Evolutionary conservation across 2,329 filamentous ascomycete genomes (phyloP).

Genomic region (Trichoderma oligosporum): DNA sequence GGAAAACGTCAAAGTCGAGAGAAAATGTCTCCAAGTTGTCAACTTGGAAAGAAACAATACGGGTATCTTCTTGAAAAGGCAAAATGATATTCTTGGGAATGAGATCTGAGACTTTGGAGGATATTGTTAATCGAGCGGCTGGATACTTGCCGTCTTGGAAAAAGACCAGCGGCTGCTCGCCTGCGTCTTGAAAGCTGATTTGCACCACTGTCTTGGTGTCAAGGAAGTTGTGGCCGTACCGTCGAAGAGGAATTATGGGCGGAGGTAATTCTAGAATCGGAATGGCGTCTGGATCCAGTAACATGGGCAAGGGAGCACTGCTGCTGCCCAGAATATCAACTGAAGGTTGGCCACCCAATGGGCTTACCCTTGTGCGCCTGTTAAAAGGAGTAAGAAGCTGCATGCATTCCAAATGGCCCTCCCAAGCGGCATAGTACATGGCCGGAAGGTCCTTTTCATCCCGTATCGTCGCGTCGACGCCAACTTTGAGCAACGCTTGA

Average conservation of each 20-base stretch:
- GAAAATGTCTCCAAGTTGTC: conserved; percentile 90
- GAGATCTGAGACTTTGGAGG: conserved; percentile 90
- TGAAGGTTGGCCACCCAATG: conserved; percentile 42
- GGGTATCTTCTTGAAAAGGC: conserved; percentile 93
- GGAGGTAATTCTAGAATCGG: conserved; percentile 88
- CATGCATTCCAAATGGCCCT: conserved; percentile 94
- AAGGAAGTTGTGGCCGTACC: conserved; percentile 97
- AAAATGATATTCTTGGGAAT: conserved; percentile 95
- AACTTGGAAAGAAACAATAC: conserved; percentile 90
- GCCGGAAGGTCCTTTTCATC: conserved; percentile 93
- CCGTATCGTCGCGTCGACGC: conserved; percentile 71
- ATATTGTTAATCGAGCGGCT: conserved; percentile 89
- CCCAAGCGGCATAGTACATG: conserved; percentile 98
- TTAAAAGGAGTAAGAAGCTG: conserved; percentile 68
- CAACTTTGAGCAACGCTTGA: conserved; percentile 72
- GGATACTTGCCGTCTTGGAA: conserved; percentile 97
- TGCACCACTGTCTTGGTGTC: conserved; percentile 97
- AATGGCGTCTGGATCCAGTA: conserved; percentile 80
- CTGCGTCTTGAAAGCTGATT: conserved; percentile 77
- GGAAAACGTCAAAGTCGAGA: conserved; percentile 96
- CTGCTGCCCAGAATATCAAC: conserved; percentile 46
- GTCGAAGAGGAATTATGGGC: conserved; percentile 88
- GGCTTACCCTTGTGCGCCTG: conserved; percentile 41
- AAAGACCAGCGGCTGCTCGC: conserved; percentile 79
- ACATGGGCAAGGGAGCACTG: conserved; percentile 56